Base-by-base conservation (phyloP, 1,284 basidiomycete genomes). In the Boletellus deceptivus region DNA sequence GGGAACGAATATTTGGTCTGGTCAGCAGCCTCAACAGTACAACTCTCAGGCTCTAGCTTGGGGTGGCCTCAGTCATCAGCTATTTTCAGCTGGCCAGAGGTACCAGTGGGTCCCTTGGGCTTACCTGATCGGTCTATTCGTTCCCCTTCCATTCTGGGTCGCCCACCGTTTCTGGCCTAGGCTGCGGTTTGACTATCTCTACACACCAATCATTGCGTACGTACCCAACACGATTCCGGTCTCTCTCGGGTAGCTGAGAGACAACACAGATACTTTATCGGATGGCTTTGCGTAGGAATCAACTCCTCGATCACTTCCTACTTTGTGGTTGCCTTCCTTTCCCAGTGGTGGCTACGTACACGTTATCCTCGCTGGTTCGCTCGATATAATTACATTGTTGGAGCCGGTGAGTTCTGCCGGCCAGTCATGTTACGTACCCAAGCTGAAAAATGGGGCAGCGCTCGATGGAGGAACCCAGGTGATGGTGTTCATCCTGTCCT, bases 401-500 rank as follows among this genome's bases (percentile, higher is more conserved):
- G 70, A n/a, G 75, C 74, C 48, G 76, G 74, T 65, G 39, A 53
- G 65, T 49, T 36, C 29, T 11, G 11, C 16, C 4, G 4, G 11
- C 7, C 4, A 6, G 34, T 13, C n/a, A 6, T 31, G 34, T 29
- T 14, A 31, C 31, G 14, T 39, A 9, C 33, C 6, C 43, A 44
- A 27, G 13, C 43, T 64, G 34, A 61, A 7, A 41, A 10, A 47
- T 44, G 39, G 41, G 29, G 29, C 43, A 48, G 82, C 79, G 10
- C 68, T 82, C 43, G 83, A 84, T 55, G 83, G 83, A 16, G 83
- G 82, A 11, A 76, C 78, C 7, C 79, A 86, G 61, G 77, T 85
- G 42, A 83, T 87, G 75, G 77, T 85, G 36, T 87, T 88, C 65
- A 74, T 89, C 22, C 73, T 86, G 17, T 83, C 81, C 7, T 88